A percentile compares a stretch with the other conserved stretches of the same genome.
Conservation (phyloP, 306 rosid species). For the Dicorynia guianensis region DNA sequence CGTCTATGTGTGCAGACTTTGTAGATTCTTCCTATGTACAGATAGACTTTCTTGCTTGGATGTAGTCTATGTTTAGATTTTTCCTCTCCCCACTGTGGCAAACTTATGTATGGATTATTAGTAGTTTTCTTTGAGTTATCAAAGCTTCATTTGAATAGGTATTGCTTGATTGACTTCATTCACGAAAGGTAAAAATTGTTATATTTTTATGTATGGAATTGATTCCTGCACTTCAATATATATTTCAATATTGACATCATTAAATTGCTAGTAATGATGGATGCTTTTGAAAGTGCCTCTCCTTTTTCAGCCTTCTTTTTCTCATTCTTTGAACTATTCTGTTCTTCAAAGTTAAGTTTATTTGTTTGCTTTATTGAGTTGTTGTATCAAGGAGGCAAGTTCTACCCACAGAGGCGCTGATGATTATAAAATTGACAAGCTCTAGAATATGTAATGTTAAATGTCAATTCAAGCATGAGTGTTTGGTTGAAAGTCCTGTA, state of each 20-base stretch:
- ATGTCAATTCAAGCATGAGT: constrained; percentile 27
- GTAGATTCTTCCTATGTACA: no score
- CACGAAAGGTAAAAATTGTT: not conserved
- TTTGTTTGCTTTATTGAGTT: not conserved
- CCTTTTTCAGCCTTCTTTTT: constrained; percentile 20
- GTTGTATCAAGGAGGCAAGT: not conserved
- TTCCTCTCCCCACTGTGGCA: constrained; percentile 8
- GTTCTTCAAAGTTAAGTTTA: not conserved
- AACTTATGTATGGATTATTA: not conserved
- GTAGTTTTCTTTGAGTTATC: not conserved
- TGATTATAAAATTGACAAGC: not conserved
- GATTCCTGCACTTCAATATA: not conserved
- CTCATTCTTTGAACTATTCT: not conserved
- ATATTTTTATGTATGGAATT: not conserved
- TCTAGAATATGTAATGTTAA: not conserved
- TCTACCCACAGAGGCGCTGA: not conserved
- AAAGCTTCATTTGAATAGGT: constrained; percentile 8
- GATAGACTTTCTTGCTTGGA: no score
- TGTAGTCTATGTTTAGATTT: constrained; percentile 3
- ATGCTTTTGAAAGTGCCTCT: constrained; percentile 3
- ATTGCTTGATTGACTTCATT: constrained; percentile 29
- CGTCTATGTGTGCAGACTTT: no score
- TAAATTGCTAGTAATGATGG: not conserved
- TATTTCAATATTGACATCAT: not conserved
- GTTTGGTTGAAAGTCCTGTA: not conserved